Evolutionary conservation across 768 basidiomycete species (phyloP).

Genomic region (Paxillus ammoniavirescens): DNA sequence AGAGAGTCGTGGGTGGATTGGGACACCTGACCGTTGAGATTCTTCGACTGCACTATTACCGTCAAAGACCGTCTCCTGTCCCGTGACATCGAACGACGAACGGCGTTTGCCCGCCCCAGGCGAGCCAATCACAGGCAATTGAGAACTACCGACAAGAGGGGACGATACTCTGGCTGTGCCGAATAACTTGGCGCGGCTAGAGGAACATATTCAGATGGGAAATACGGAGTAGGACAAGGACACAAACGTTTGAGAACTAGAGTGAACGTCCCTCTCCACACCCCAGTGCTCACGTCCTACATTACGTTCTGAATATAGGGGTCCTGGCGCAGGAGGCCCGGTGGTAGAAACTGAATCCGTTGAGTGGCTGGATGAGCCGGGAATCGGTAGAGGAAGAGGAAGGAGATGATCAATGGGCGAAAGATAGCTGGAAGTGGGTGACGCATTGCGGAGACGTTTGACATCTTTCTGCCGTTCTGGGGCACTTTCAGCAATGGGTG

Average conservation of each 20-base stretch:
- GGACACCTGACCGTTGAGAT: neutral
- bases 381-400: neutral
- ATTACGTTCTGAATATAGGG: neutral
- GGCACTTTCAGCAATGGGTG: constrained; percentile 1
- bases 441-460: neutral
- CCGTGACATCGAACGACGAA: neutral
- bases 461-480: neutral
- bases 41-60: neutral
- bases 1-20: neutral
- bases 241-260: constrained; percentile 11
- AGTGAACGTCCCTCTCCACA: neutral
- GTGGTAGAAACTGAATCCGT: neutral
- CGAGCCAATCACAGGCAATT: neutral
- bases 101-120: neutral
- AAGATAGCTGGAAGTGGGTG: neutral
- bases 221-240: neutral
- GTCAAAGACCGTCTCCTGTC: neutral
- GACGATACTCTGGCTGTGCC: constrained; percentile 8
- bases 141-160: constrained; percentile 9
- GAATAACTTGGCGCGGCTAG: constrained; percentile 5
- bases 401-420: constrained; percentile 16
- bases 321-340: neutral
- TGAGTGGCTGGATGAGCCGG: constrained; percentile 6
- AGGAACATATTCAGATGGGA: constrained; percentile 5
- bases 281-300: neutral